phyloP scores from a whole-genome alignment of 2,329 filamentous ascomycete species.

The Fusarium abutilonis region DNA sequence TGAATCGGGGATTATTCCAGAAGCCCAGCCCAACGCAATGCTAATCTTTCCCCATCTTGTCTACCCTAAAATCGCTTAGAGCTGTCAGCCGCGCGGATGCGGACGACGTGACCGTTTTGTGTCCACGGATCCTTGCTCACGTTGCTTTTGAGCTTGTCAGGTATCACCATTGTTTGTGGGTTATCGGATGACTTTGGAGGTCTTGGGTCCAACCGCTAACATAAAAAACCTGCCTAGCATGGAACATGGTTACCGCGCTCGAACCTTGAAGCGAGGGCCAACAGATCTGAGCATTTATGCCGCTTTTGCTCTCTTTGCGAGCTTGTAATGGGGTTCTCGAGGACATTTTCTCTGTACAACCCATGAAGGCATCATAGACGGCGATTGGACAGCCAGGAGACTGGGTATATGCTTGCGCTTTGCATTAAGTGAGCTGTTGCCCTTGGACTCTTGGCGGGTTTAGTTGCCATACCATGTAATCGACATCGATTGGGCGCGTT shows the following conservation, averaged over 20 bases:
- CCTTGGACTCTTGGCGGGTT: not conserved
- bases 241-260: not conserved
- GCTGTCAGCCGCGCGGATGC: not conserved
- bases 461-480: not conserved
- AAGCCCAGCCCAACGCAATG: constrained; percentile 10
- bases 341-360: constrained; percentile 1
- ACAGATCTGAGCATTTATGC: not conserved
- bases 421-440: not conserved
- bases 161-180: constrained; percentile 20
- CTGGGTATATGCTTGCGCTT: not conserved
- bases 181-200: constrained; percentile 33
- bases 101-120: constrained; percentile 19
- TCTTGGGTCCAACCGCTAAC: not conserved
- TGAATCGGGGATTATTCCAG: constrained; percentile 20
- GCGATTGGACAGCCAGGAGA: constrained; percentile 3
- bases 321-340: not conserved
- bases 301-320: constrained; percentile 2
- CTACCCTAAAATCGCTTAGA: not conserved
- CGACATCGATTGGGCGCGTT: too few relatives aligned
- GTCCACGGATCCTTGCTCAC: constrained; percentile 3
- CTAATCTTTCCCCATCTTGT: not conserved
- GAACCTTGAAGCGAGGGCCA: not conserved
- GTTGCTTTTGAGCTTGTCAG: constrained; percentile 8
- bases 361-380: not conserved
- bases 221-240: constrained; percentile 4